Evolutionary conservation across 2,329 filamentous ascomycete genomes (phyloP).

Genomic region (Dendrostoma leiphaemia): DNA sequence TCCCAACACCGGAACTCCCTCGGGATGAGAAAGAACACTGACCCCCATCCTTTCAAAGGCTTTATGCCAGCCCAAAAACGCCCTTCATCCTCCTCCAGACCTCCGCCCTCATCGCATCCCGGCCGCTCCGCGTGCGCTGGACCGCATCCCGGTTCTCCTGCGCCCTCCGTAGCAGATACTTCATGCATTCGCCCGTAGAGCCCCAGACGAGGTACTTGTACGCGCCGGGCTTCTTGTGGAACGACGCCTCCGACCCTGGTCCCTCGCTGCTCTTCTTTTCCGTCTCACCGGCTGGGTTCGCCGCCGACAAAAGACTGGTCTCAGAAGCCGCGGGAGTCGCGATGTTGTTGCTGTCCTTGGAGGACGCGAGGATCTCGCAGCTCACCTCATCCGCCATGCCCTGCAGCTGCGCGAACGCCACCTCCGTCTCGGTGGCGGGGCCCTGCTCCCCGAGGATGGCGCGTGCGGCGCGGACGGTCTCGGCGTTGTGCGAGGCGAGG

Average conservation of each 20-base stretch:
- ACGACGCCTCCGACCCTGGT: neutral
- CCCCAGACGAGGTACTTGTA: constrained; percentile 73
- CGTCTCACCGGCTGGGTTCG: too few relatives aligned
- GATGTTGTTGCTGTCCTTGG: neutral
- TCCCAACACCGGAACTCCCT: neutral
- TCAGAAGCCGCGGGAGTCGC: too few relatives aligned
- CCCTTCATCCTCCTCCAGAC: constrained; percentile 53
- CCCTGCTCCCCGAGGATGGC: constrained; percentile 45
- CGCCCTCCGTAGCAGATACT: constrained; percentile 71
- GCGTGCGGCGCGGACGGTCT: constrained; percentile 61
- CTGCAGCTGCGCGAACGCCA: constrained; percentile 76
- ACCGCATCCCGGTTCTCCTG: constrained; percentile 75
- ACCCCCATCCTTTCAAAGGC: neutral
- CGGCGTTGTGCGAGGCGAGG: constrained; percentile 79
- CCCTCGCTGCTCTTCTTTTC: constrained; percentile 10
- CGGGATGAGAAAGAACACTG: neutral
- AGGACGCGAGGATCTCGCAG: constrained; percentile 52
- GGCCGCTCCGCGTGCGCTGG: constrained; percentile 57
- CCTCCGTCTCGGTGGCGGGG: constrained; percentile 37
- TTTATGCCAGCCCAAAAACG: constrained; percentile 35
- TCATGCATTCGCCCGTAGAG: constrained; percentile 76
- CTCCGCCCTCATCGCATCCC: constrained; percentile 63
- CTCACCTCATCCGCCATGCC: constrained; percentile 96
- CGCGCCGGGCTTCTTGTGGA: constrained; percentile 36
- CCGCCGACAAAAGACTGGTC: too few relatives aligned